Conservation (phyloP, 495 filamentous ascomycete genomes). For the Aspergillus taichungensis region DNA sequence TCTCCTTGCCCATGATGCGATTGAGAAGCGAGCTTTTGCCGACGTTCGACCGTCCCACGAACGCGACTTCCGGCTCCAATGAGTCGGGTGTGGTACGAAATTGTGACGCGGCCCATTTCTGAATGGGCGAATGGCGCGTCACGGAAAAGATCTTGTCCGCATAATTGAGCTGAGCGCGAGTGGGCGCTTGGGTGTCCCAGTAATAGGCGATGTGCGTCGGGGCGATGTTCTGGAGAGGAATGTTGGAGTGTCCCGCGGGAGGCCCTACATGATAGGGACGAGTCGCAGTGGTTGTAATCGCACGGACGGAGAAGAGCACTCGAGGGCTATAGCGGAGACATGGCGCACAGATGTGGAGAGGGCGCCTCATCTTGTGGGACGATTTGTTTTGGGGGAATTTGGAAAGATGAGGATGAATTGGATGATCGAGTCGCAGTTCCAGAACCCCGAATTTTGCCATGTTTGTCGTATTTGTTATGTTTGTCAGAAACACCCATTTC, state of each 20-base stretch:
- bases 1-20: slow-evolving; percentile 55
- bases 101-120: slow-evolving; percentile 61
- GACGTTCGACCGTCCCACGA: slow-evolving; percentile 81
- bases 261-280: neutral
- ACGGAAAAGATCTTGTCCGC: slow-evolving; percentile 54
- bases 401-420: too few relatives aligned
- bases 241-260: slow-evolving; percentile 13
- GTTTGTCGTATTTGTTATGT: too few relatives aligned
- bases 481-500: too few relatives aligned
- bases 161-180: slow-evolving; percentile 39
- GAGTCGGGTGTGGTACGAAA: slow-evolving; percentile 55
- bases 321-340: too few relatives aligned
- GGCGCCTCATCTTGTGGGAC: too few relatives aligned
- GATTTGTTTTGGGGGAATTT: too few relatives aligned
- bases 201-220: slow-evolving; percentile 40
- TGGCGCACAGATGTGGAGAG: too few relatives aligned
- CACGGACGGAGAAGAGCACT: neutral
- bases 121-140: slow-evolving; percentile 44
- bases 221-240: slow-evolving; percentile 25
- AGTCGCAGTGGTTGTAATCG: slow-evolving; percentile 4
- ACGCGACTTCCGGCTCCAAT: slow-evolving; percentile 51
- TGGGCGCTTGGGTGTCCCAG: slow-evolving; percentile 51
- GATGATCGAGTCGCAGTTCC: too few relatives aligned
- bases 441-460: too few relatives aligned
- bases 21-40: slow-evolving; percentile 89